These are phyloP conservation scores for Xylariales sp. DNA, from an alignment of 2,329 filamentous ascomycete species.

Conservation along the genomic window DNA sequence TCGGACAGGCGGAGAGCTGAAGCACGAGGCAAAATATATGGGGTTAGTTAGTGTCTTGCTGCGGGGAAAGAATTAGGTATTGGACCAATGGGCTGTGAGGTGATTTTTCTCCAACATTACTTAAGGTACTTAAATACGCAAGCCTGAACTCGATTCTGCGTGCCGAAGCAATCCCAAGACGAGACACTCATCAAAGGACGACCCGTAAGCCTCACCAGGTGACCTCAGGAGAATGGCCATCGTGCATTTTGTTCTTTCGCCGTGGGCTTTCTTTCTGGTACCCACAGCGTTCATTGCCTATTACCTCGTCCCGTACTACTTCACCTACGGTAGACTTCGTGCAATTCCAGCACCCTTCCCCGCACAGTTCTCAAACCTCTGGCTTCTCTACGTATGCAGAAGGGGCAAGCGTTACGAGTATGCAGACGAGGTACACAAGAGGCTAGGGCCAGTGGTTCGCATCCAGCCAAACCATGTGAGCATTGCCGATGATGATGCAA, in stretches of 20 bases:
- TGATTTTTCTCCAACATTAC: no score
- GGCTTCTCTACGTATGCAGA: constrained; percentile 66
- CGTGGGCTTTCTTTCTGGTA: constrained; percentile 43
- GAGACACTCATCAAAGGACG: no score
- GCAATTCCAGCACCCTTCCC: constrained; percentile 59
- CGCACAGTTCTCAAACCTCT: constrained; percentile 68
- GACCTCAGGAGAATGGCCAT: no score
- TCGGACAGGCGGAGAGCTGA: no score
- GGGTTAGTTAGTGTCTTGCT: no score
- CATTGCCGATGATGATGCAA: constrained; percentile 74
- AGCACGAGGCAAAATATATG: no score
- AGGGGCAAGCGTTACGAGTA: constrained; percentile 58
- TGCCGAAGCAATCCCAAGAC: no score
- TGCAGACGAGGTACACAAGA: constrained; percentile 71
- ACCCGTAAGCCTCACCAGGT: no score
- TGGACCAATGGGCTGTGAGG: no score
- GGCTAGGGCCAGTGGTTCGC: constrained; percentile 72
- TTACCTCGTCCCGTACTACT: constrained; percentile 57
- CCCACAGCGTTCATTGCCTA: constrained; percentile 44
- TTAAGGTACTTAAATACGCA: no score
- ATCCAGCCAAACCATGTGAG: constrained; percentile 83
- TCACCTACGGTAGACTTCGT: constrained; percentile 47
- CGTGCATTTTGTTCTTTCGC: constrained; percentile 34
- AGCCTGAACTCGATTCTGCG: no score
- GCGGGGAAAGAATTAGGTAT: no score